These are phyloP conservation scores for Sapria himalayana DNA, from an alignment of 345 rosid species.

Conservation along the genomic window DNA sequence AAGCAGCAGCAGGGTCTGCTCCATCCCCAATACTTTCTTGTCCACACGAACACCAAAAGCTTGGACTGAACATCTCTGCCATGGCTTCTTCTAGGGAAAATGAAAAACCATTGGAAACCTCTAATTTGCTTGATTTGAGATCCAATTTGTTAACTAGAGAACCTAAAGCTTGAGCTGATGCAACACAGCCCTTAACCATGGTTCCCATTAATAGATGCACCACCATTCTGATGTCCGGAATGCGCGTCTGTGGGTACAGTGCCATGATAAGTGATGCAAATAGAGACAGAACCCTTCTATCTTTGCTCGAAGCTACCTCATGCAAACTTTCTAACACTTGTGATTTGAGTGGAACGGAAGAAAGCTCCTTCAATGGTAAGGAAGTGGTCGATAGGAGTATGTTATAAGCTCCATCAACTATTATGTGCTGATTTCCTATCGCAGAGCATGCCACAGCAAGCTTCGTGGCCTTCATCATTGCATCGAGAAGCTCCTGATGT, in stretches of 20 bases:
- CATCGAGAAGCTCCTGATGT: constrained; percentile 45
- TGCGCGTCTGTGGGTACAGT: constrained; percentile 27
- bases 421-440: constrained; percentile 39
- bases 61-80: constrained; percentile 28
- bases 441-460: constrained; percentile 45
- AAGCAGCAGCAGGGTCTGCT: too few species aligned
- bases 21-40: too few species aligned
- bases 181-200: constrained; percentile 34
- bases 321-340: constrained; percentile 15
- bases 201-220: constrained; percentile 21
- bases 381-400: constrained; percentile 27
- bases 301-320: constrained; percentile 24
- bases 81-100: constrained; percentile 53
- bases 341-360: constrained; percentile 12
- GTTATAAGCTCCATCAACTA: constrained; percentile 37
- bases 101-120: constrained; percentile 18
- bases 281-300: constrained; percentile 47
- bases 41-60: constrained; percentile 8
- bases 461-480: constrained; percentile 41
- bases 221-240: constrained; percentile 39
- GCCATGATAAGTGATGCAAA: constrained; percentile 63
- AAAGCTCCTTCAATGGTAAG: constrained; percentile 25
- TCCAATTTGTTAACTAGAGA: constrained; percentile 63
- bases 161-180: constrained; percentile 73
- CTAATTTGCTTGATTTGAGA: constrained; percentile 14